Conservation (phyloP, 345 rosid genomes). For the Carallia brachiata region DNA sequence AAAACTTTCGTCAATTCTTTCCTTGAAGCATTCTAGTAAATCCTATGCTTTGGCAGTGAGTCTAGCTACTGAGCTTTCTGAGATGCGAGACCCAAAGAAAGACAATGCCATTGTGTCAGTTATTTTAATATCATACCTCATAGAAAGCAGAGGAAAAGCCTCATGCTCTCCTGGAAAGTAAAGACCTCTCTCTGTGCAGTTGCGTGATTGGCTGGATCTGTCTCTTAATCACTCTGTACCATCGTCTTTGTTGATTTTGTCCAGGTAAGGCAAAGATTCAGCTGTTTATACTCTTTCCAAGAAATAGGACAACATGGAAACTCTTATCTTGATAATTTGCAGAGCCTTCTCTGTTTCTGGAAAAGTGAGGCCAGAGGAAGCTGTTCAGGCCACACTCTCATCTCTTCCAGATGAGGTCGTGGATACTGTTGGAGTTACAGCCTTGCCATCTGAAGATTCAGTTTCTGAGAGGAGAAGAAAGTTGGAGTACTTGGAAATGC, state of each 20-base stretch:
- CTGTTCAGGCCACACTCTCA: slow-evolving; percentile 95
- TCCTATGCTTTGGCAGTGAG: slow-evolving; percentile 2
- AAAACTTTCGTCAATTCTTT: not conserved
- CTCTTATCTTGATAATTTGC: slow-evolving; percentile 19
- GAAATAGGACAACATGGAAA: slow-evolving; percentile 6
- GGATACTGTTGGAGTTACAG: slow-evolving; percentile 87
- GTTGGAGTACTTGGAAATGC: slow-evolving; percentile 90
- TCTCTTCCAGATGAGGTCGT: slow-evolving; percentile 97
- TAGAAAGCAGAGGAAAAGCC: not conserved
- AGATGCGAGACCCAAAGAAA: slow-evolving; percentile 8
- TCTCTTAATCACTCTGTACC: slow-evolving; percentile 89
- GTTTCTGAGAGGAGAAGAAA: slow-evolving; percentile 92
- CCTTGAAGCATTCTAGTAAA: not conserved
- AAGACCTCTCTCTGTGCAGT: slow-evolving; percentile 44
- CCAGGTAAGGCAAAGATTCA: slow-evolving; percentile 49
- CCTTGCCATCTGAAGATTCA: slow-evolving; percentile 87
- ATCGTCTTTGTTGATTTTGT: slow-evolving; percentile 88
- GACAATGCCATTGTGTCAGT: not conserved
- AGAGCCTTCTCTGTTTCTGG: slow-evolving; percentile 91
- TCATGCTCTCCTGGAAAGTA: slow-evolving; percentile 18
- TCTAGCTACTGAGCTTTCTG: not conserved
- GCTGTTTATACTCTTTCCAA: slow-evolving; percentile 14
- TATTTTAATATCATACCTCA: slow-evolving; percentile 1
- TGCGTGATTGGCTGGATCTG: slow-evolving; percentile 92
- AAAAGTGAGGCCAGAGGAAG: slow-evolving; percentile 93